Conservation (phyloP, 192 early-diverging fungal genomes). For the Phlyctochytrium bullatum region DNA sequence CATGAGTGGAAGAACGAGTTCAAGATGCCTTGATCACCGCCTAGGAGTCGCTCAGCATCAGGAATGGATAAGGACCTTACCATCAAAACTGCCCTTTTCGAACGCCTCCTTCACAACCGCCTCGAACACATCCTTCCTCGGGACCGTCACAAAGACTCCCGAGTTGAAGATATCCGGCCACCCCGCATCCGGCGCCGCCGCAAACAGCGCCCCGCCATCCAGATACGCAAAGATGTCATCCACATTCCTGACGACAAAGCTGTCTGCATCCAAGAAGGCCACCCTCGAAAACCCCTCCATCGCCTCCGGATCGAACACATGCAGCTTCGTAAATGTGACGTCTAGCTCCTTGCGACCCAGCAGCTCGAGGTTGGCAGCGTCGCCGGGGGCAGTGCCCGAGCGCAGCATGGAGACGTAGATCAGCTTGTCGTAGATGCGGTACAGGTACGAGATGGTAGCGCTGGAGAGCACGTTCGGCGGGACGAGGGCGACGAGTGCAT, state of each 20-base stretch:
- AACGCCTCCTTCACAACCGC: conserved; percentile 51
- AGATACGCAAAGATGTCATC: conserved; percentile 75
- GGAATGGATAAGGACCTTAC: conserved; percentile 42
- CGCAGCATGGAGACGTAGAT: conserved; percentile 45
- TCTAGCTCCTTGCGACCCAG: conserved; percentile 91
- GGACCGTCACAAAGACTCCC: conserved; percentile 80
- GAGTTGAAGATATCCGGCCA: conserved; percentile 99
- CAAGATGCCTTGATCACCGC: conserved; percentile 92
- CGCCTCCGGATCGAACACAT: conserved; percentile 73
- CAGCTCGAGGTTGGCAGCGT: conserved; percentile 58
- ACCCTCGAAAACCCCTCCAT: conserved; percentile 55
- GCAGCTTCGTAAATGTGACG: conserved; percentile 87
- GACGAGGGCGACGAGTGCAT: conserved; percentile 67
- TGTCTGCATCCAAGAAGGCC: conserved; percentile 88
- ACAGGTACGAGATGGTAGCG: conserved; percentile 49
- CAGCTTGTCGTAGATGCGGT: conserved; percentile 65
- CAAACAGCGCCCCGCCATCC: conserved; percentile 48
- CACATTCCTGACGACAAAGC: conserved; percentile 76
- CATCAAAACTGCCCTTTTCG: conserved; percentile 77
- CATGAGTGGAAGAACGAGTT: conserved; percentile 85
- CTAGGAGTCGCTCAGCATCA: conserved; percentile 34
- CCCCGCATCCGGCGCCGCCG: conserved; percentile 87
- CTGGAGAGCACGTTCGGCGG: conserved; percentile 56
- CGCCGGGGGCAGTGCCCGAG: conserved; percentile 11
- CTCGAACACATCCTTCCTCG: conserved; percentile 50